Evolutionary conservation across 129 eudicot species (phyloP), one percentile per base, ranked within the genome.

Genomic region (Calendula officinalis): DNA sequence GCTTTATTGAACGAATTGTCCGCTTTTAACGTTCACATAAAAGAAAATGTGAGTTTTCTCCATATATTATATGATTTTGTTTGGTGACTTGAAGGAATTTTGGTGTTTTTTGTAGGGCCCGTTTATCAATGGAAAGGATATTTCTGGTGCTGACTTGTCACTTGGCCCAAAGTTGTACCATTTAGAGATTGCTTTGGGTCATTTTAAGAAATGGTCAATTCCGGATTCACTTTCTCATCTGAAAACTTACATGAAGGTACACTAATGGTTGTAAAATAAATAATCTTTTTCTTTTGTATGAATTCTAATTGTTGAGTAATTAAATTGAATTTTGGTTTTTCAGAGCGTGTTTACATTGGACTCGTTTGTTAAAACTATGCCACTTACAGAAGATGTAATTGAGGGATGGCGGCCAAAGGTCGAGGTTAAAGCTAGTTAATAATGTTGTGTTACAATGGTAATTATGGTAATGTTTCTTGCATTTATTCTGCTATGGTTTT

Each of bases 351-450:
- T 88, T 70, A 78, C 95, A 36, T 69, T 47, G 87, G 95, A 88
- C 30, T 92, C 99, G 0, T 92, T 92, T 56, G 44, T 68, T 71
- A 92, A 92, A 56, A 92, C 99, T 0, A 77, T 77, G 67, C 89
- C 99, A 58, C 68, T 66, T 22, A 52, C 78, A 4, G 91, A 85
- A 76, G 96, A 88, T 47, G 87, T 92, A 4, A 81, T 84, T 6
- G 95, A 83, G 64, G 98, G 96, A 54, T 91, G 98, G 98, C 84
- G 97, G 63, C 83, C 94, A 52, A 89, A 89, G 76, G 94, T 89
- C 14, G 77, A 63, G 89, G 94, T 48, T 89, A 71, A 81, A 41
- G 49, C 42, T 16, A 67, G 4, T 30, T 14, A 6, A 43, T 43
- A 22, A 43, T 43, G 30, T 22, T 22, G 30, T 22, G 30, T 22